Conservation (phyloP, 2,329 filamentous ascomycete genomes). For the Scopulariopsis brevicaulis region DNA sequence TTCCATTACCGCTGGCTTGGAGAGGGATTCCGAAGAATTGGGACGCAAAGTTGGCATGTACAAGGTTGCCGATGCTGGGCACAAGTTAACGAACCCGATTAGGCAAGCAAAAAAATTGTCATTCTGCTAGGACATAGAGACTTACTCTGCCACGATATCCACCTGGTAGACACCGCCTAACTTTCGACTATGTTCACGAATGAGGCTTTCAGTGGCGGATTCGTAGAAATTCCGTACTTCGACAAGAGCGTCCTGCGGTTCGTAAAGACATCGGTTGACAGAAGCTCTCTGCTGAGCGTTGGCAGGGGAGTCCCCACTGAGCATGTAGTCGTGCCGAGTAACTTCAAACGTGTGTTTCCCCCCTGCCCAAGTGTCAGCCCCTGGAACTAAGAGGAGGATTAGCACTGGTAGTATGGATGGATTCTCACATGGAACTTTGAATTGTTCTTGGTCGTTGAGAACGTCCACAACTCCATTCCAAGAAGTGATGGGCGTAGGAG, state of each 20-base stretch:
- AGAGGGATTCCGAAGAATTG: conserved; percentile 39
- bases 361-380: conserved; percentile 7
- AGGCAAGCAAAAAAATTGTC: neutral
- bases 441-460: conserved; percentile 13
- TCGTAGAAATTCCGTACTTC: conserved; percentile 13
- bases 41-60: conserved; percentile 38
- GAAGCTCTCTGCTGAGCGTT: conserved; percentile 9
- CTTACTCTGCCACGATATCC: conserved; percentile 13
- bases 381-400: neutral
- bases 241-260: conserved; percentile 8
- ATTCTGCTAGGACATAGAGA: neutral
- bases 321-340: conserved; percentile 13
- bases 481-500: conserved; percentile 10
- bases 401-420: neutral
- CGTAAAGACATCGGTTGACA: conserved; percentile 9
- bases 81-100: neutral
- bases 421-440: conserved; percentile 15
- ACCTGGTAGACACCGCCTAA: conserved; percentile 18
- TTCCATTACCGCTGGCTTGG: conserved; percentile 1
- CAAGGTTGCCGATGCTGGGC: conserved; percentile 30
- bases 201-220: conserved; percentile 12
- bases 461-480: conserved; percentile 13
- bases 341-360: conserved; percentile 12
- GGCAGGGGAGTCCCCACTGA: conserved; percentile 9
- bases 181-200: conserved; percentile 15